Conservation (phyloP, 2,329 filamentous ascomycete genomes). For the Colletotrichum lupini region DNA sequence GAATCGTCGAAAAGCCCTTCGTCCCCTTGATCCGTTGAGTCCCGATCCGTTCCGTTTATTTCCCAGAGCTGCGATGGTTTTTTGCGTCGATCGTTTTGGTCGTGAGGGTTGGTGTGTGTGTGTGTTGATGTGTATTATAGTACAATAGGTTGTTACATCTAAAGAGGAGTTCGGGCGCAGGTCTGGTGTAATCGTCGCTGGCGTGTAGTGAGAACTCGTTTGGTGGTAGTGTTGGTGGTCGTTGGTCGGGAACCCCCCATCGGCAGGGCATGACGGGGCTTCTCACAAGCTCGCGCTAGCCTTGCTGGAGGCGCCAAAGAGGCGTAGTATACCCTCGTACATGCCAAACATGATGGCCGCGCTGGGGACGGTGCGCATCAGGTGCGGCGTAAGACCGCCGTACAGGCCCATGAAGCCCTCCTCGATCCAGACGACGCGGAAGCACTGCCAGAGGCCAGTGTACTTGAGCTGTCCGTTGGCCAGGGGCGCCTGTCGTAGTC, state of each 20-base stretch:
- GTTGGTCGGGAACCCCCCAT: neutral
- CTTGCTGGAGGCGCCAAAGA: conserved; percentile 49
- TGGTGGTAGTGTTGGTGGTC: neutral
- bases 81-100: neutral
- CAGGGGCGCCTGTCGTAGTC: conserved; percentile 85
- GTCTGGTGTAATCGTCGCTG: neutral
- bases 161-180: neutral
- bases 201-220: neutral
- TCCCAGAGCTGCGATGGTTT: neutral
- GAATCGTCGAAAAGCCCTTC: neutral
- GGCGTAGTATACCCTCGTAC: conserved; percentile 70
- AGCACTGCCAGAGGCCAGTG: conserved; percentile 88
- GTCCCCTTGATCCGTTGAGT: neutral
- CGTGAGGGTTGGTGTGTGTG: neutral
- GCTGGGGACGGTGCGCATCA: conserved; percentile 90
- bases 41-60: neutral
- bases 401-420: conserved; percentile 89
- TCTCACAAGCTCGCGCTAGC: conserved; percentile 12
- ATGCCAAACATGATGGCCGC: conserved; percentile 98
- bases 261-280: neutral
- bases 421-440: conserved; percentile 86
- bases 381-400: conserved; percentile 89
- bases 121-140: neutral
- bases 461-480: conserved; percentile 82
- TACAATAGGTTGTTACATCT: neutral